phyloP scores from a whole-genome alignment of 768 basidiomycete genomes.

The Psilocybe cyanescens region DNA sequence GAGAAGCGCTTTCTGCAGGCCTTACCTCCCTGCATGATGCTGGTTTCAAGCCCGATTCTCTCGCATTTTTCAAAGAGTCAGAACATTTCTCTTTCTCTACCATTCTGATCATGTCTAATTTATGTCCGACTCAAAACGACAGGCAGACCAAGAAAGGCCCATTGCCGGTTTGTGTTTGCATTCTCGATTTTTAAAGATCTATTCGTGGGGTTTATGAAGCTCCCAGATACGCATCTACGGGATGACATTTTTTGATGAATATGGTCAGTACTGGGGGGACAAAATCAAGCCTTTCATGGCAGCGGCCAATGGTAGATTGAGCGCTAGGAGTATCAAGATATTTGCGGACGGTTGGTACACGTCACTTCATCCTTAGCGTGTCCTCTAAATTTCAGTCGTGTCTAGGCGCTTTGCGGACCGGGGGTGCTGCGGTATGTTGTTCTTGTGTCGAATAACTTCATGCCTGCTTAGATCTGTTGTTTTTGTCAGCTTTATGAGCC shows the following conservation, averaged over 20 bases:
- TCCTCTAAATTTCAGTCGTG: background rate
- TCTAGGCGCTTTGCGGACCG: slow-evolving; percentile 81
- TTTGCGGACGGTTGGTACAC: slow-evolving; percentile 64
- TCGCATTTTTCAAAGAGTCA: slow-evolving; percentile 75
- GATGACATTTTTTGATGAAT: slow-evolving; percentile 74
- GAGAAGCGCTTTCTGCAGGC: slow-evolving; percentile 69
- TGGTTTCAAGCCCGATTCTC: slow-evolving; percentile 63
- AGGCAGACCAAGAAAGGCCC: slow-evolving; percentile 63
- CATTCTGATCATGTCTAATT: background rate
- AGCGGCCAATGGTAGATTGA: slow-evolving; percentile 64
- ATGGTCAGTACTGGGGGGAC: slow-evolving; percentile 75
- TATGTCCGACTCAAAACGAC: background rate
- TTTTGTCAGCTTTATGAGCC: slow-evolving; percentile 69
- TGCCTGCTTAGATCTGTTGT: background rate
- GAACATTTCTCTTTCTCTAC: background rate
- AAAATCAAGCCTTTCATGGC: slow-evolving; percentile 54
- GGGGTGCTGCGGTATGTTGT: slow-evolving; percentile 80
- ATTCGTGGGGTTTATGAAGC: background rate
- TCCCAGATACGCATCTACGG: slow-evolving; percentile 74
- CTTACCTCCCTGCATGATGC: slow-evolving; percentile 90
- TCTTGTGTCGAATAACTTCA: background rate
- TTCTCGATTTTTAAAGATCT: background rate
- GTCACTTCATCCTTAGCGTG: slow-evolving; percentile 4
- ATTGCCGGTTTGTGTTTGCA: slow-evolving; percentile 54
- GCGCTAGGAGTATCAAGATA: slow-evolving; percentile 76